Evolutionary conservation across 345 rosid genomes (phyloP), one percentile per base, ranked within the genome.

Genomic region (Euclidium syriacum): DNA sequence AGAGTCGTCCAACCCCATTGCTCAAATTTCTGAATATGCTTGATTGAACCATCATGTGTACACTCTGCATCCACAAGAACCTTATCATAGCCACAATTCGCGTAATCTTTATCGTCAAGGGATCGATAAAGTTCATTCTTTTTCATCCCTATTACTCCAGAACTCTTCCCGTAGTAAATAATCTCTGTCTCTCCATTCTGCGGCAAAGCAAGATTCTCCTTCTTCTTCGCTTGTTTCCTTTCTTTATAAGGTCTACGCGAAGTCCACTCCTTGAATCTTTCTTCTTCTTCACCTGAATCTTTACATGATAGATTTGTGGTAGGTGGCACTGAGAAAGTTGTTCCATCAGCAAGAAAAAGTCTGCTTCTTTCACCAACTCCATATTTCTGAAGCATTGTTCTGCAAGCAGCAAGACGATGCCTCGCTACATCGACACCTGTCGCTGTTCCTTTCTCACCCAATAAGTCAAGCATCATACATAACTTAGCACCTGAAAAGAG

Each of bases 51-150:
- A 75, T 94, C 99, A 73, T 90, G 99, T 62, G 97, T 94, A 73
- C 97, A 94, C 64, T 90, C 99, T 39, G 99, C 99, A 79, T 94
- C 99, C 52, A 94, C 99, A 26, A 94, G 96, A 30, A 94, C 95
- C 97, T 87, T 90, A 76, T 90, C 95, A 75, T 87, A 94, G 36
- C 97, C 91, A 7, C 58, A 54, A 46, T 48, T 65, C 29, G 69
- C 71, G 57, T 60, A 57, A 47, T 81, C 82, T 57, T 54, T 54
- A 38, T 57, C 52, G 49, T 64, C 58, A 61, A 67, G 56, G 57
- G 68, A 62, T 44, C 36, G 62, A 70, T 77, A 80, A 38, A 94
- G 60, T 72, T 90, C 79, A 57, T 66, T 59, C 78, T 73, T 85
- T 22, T 46, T 75, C 1, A 84, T 79, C 58, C 99, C 96, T 48